These are phyloP conservation scores for Cytospora paraplurivora DNA, from an alignment of 2,329 filamentous ascomycete genomes.

Conservation along the genomic window DNA sequence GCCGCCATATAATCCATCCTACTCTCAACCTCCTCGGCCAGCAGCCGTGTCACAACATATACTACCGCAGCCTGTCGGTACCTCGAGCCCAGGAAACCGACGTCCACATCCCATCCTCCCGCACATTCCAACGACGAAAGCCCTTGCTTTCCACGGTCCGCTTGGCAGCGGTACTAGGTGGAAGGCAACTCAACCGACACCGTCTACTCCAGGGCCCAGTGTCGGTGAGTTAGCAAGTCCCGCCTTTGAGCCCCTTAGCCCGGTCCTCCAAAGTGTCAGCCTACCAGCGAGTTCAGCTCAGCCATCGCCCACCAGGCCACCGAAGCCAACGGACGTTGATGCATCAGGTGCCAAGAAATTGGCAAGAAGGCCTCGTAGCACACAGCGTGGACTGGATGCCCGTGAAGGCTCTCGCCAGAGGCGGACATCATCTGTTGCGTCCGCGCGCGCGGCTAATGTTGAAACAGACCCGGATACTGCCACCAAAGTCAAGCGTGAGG, in stretches of 20 bases:
- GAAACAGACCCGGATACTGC: conserved; percentile 44
- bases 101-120: conserved; percentile 27
- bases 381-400: conserved; percentile 37
- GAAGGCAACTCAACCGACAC: conserved; percentile 55
- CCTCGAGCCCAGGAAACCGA: conserved; percentile 12
- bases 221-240: conserved; percentile 53
- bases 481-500: conserved; percentile 60
- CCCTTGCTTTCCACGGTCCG: conserved; percentile 24
- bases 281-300: conserved; percentile 38
- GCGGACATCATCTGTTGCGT: conserved; percentile 27
- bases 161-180: conserved; percentile 57
- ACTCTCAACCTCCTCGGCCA: conserved; percentile 32
- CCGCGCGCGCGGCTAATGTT: conserved; percentile 36
- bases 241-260: conserved; percentile 61
- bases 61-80: conserved; percentile 21
- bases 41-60: conserved; percentile 18
- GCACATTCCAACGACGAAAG: conserved; percentile 31
- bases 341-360: conserved; percentile 32
- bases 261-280: conserved; percentile 46
- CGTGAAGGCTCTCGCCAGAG: conserved; percentile 33
- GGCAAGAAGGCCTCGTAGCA: conserved; percentile 35
- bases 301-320: conserved; percentile 39
- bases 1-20: conserved; percentile 15
- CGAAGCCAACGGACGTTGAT: conserved; percentile 36
- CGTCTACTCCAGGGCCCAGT: conserved; percentile 54